phyloP scores from a whole-genome alignment of 2,329 filamentous ascomycete species.

The Venturia carpophila region DNA sequence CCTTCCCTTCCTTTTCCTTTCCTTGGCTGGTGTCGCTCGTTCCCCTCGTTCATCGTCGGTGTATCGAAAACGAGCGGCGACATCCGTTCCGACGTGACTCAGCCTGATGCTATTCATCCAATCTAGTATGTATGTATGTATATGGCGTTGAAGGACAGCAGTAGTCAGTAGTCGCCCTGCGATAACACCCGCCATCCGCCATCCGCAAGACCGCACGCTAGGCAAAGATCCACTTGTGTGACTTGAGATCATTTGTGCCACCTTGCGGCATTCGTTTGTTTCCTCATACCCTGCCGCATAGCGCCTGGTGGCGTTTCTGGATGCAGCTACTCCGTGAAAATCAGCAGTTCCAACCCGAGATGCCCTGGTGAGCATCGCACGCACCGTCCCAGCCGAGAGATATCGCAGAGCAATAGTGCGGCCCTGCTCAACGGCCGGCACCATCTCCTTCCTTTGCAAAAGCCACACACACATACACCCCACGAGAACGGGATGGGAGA shows the following conservation, averaged over 20 bases:
- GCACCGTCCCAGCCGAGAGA: not conserved
- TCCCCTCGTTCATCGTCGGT: no score
- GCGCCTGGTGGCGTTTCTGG: slow-evolving; percentile 4
- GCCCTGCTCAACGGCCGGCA: not conserved
- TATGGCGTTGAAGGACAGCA: not conserved
- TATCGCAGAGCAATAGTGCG: not conserved
- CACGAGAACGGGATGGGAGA: not conserved
- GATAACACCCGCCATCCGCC: not conserved
- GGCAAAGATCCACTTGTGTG: not conserved
- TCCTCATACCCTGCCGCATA: not conserved
- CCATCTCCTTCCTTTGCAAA: not conserved
- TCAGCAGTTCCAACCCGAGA: not conserved
- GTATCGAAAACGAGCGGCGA: not conserved
- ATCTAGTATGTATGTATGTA: no score
- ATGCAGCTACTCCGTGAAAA: not conserved
- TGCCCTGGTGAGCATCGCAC: not conserved
- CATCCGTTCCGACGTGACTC: not conserved
- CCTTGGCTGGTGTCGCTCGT: not conserved
- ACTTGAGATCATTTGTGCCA: not conserved
- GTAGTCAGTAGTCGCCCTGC: not conserved
- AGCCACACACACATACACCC: not conserved
- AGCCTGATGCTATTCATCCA: no score
- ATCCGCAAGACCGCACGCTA: not conserved
- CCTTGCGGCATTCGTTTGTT: not conserved
- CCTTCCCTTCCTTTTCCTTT: not conserved